Base-by-base conservation (phyloP, 768 basidiomycete genomes). In the Cystofilobasidium capitatum region DNA sequence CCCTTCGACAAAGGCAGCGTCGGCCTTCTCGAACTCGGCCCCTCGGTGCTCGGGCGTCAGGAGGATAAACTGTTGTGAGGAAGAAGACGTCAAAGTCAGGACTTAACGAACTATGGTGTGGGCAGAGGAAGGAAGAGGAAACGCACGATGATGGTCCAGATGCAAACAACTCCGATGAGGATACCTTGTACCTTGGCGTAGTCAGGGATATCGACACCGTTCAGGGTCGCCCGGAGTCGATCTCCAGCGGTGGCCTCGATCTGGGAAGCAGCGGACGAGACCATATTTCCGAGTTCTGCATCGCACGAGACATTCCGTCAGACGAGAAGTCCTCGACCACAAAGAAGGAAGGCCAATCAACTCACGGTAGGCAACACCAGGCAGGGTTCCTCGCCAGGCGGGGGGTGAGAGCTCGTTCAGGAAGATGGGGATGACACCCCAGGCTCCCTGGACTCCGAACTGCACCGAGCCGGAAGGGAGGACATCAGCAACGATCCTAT, bases 401-500 rank as follows among this genome's bases (percentile, higher is more conserved):
- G 89, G 87, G 2, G 91, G 91, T 0, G 88, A 87, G 78, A 91
- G 81, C 76, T 94, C 91, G 16, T 84, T 81, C 26, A 93, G 80
- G 89, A 75, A 84, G n/a, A 55, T 55, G 31, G 51, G 40, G 51
- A 33, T 66, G 20, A 68, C 54, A n/a, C 62, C 67, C 68, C 88
- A 91, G 42, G 89, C 90, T 1, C 89, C 90, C 75, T 94, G 91
- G 0, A 93, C 88, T 60, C 88, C 89, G 71, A n/a, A n/a, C n/a
- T n/a, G n/a, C n/a, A n/a, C n/a, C n/a, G n/a, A n/a, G n/a, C n/a
- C n/a, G n/a, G n/a, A n/a, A n/a, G n/a, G n/a, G n/a, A n/a, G n/a
- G n/a, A n/a, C n/a, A n/a, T n/a, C n/a, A n/a, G n/a, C n/a, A n/a
- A n/a, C n/a, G n/a, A n/a, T n/a, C n/a, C n/a, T n/a, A n/a, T n/a